Base-by-base conservation (phyloP, 495 filamentous ascomycete genomes). In the Sphaerosporella brunnea region DNA sequence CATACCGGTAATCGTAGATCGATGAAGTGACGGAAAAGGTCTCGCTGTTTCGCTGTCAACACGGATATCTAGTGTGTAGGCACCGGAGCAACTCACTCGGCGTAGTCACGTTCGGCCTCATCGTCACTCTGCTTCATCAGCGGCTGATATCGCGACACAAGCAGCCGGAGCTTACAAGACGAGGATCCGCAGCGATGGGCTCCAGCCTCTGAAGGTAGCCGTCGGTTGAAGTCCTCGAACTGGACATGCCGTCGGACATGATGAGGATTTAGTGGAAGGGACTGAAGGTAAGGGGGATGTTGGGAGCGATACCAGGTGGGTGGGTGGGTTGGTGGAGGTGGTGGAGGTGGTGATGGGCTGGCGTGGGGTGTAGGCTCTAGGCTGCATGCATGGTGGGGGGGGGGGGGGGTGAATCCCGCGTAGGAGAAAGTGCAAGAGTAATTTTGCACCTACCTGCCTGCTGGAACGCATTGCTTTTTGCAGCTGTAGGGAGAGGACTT, bases 11-110 rank as follows among this genome's bases (percentile, higher is more conserved):
- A 9, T 37, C 35, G 35, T 37, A 37, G 35, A 37, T 37, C 35
- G 35, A 37, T 18, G 35, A 43, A 13, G 40, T 43, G 7, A 43
- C 40, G 13, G 40, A 43, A 20, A 43, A 43, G 1, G 40, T 43
- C 3, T 3, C 40, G 23, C 24, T 18, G 26, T 43, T 1, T 24
- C 11, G 26, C 23, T 25, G 3, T 43, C 20, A 25, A n/a, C n/a
- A n/a, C n/a, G n/a, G n/a, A n/a, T n/a, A n/a, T n/a, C n/a, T n/a
- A n/a, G n/a, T n/a, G n/a, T n/a, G n/a, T n/a, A n/a, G n/a, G n/a
- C n/a, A n/a, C n/a, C n/a, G n/a, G n/a, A n/a, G n/a, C n/a, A n/a
- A n/a, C n/a, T n/a, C n/a, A n/a, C n/a, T n/a, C n/a, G n/a, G n/a
- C n/a, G n/a, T n/a, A n/a, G n/a, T n/a, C n/a, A n/a, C n/a, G n/a